Conservation (phyloP, 2,329 filamentous ascomycete genomes). For the Nothomitra cinnamomea region DNA sequence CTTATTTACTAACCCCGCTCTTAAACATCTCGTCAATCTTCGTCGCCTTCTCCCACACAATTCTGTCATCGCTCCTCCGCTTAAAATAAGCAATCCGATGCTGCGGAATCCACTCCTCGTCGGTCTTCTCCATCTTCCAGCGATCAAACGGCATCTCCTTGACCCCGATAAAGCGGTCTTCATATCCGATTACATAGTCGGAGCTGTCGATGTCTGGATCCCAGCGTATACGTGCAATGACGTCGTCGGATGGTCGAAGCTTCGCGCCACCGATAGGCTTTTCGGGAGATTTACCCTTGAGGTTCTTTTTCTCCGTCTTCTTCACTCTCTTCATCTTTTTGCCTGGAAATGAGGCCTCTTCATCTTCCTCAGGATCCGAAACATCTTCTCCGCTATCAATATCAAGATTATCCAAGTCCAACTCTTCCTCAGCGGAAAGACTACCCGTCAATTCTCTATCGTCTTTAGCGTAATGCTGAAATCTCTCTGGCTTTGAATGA, state of each 20-base stretch:
- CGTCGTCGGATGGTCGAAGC: slow-evolving; percentile 39
- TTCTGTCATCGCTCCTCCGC: slow-evolving; percentile 29
- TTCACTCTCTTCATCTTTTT: slow-evolving; percentile 4
- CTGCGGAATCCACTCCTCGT: slow-evolving; percentile 50
- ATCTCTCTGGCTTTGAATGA: slow-evolving; percentile 13
- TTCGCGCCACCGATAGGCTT: slow-evolving; percentile 18
- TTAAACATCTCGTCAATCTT: slow-evolving; percentile 40
- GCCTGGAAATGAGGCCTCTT: slow-evolving; percentile 8
- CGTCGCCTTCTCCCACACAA: slow-evolving; percentile 40
- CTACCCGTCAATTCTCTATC: no score
- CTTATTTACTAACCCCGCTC: slow-evolving; percentile 23
- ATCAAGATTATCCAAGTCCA: slow-evolving; percentile 7
- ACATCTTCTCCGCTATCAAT: background rate
- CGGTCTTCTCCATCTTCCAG: slow-evolving; percentile 45
- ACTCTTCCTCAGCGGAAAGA: slow-evolving; percentile 9
- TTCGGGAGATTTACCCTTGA: slow-evolving; percentile 5
- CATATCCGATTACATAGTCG: slow-evolving; percentile 42
- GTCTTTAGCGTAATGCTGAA: no score
- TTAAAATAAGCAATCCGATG: slow-evolving; percentile 47
- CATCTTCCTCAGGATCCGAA: slow-evolving; percentile 17
- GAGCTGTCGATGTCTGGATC: slow-evolving; percentile 34
- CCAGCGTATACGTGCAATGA: slow-evolving; percentile 43
- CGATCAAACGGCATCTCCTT: slow-evolving; percentile 35
- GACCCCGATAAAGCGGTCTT: slow-evolving; percentile 40
- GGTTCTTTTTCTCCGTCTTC: background rate